phyloP scores from a whole-genome alignment of 1,139 yeast genomes.

The Nematodospora anomalae region DNA sequence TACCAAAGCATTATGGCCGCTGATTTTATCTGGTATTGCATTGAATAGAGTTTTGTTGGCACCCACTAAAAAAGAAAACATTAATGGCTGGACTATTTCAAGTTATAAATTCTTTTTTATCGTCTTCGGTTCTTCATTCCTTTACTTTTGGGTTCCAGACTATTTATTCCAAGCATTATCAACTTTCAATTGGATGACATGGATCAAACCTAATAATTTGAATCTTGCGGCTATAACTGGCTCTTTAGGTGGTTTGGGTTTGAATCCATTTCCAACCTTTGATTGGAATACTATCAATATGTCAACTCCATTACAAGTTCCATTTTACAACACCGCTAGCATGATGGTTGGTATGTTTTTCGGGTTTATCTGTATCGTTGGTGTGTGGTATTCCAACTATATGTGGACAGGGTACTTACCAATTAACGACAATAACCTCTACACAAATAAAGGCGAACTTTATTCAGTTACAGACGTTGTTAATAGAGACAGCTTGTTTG shows the following conservation, averaged over 20 bases:
- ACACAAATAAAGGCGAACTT: constrained; percentile 45
- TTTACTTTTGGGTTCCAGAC: constrained; percentile 38
- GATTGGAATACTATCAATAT: constrained; percentile 44
- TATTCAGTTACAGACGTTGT: constrained; percentile 46
- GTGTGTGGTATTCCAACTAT: constrained; percentile 50
- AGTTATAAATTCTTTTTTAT: constrained; percentile 31
- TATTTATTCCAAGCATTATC: constrained; percentile 34
- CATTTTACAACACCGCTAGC: constrained; percentile 47
- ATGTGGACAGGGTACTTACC: constrained; percentile 55
- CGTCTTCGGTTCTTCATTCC: constrained; percentile 23
- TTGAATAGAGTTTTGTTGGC: constrained; percentile 52
- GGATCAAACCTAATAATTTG: constrained; percentile 34
- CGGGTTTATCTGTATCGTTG: constrained; percentile 43
- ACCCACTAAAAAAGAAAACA: constrained; percentile 40
- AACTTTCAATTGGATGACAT: constrained; percentile 38
- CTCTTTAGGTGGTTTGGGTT: constrained; percentile 49
- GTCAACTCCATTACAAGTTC: constrained; percentile 33
- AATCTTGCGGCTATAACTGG: constrained; percentile 60
- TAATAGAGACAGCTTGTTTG: constrained; percentile 35
- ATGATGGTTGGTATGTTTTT: constrained; percentile 44
- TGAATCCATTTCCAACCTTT: constrained; percentile 57
- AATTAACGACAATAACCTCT: constrained; percentile 46
- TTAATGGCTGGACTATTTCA: constrained; percentile 40
- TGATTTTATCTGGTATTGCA: constrained; percentile 54
- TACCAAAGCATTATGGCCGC: constrained; percentile 56